phyloP scores from a whole-genome alignment of 2,329 filamentous ascomycete species.

The Colletotrichum sp. region DNA sequence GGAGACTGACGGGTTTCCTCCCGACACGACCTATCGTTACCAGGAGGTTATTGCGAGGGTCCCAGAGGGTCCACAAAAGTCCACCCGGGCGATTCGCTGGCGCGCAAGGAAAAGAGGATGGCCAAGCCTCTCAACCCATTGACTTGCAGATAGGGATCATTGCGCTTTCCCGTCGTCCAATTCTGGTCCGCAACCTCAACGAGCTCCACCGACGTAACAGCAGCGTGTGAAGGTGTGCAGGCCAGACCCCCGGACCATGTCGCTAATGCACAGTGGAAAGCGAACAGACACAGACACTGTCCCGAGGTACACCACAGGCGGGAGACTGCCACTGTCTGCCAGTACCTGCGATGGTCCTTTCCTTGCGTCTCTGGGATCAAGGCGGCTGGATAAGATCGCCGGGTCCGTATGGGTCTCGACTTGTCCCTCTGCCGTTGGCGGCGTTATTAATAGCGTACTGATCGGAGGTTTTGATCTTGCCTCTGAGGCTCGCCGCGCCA shows the following conservation, averaged over 20 bases:
- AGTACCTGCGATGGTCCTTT: background rate
- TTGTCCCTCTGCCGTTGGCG: background rate
- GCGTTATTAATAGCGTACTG: conserved; percentile 20
- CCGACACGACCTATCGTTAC: conserved; percentile 18
- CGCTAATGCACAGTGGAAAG: background rate
- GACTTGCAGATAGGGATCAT: conserved; percentile 22
- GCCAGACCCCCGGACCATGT: background rate
- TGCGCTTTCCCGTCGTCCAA: conserved; percentile 16
- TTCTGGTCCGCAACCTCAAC: background rate
- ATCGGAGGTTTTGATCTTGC: conserved; percentile 9
- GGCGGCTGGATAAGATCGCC: conserved; percentile 9
- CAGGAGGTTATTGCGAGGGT: conserved; percentile 16
- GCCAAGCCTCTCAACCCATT: conserved; percentile 19
- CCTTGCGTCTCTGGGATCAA: background rate
- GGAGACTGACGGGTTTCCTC: conserved; percentile 9
- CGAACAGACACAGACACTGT: background rate
- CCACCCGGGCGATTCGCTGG: conserved; percentile 19
- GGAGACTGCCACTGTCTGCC: background rate
- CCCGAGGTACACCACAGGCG: background rate
- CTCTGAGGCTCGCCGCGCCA: background rate
- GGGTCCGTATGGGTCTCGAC: conserved; percentile 13
- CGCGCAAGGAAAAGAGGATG: background rate
- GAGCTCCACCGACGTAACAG: conserved; percentile 23
- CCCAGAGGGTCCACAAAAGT: conserved; percentile 6
- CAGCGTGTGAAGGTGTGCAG: conserved; percentile 19